These are phyloP conservation scores for Drechslera avenae DNA, from an alignment of 2,329 filamentous ascomycete species.

Conservation along the genomic window DNA sequence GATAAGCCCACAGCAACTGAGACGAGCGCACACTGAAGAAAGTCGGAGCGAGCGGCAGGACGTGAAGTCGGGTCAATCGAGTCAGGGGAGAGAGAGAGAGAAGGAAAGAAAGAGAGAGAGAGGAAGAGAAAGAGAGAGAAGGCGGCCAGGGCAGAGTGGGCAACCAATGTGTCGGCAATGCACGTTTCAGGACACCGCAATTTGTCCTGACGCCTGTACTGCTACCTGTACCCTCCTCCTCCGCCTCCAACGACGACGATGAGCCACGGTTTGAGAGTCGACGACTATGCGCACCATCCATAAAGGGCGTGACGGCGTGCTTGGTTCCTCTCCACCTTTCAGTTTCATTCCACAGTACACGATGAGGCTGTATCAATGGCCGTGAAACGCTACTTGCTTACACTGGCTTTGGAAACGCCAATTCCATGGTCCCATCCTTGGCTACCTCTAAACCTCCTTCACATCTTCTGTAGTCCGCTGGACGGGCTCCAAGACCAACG, in stretches of 20 bases:
- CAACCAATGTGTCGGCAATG: constrained; percentile 19
- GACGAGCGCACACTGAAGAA: not conserved
- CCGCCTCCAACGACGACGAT: not conserved
- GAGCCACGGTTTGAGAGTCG: too few species aligned
- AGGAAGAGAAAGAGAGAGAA: constrained; percentile 32
- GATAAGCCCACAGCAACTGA: not conserved
- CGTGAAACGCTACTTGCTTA: not conserved
- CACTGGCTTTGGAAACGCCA: not conserved
- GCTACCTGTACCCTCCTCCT: constrained; percentile 12
- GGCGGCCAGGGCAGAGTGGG: constrained; percentile 14
- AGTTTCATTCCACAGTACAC: not conserved
- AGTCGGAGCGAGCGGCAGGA: constrained; percentile 3
- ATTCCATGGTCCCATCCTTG: not conserved
- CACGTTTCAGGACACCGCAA: constrained; percentile 34
- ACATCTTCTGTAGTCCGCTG: not conserved
- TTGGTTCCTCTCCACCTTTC: not conserved
- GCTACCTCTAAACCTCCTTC: not conserved
- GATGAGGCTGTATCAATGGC: not conserved
- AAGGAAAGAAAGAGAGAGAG: too few species aligned
- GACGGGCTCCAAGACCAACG: not conserved
- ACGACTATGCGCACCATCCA: constrained; percentile 5
- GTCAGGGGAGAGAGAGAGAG: constrained; percentile 27
- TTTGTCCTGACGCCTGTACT: constrained; percentile 24
- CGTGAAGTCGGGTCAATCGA: not conserved
- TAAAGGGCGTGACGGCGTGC: not conserved